Conservation (phyloP, 345 rosid genomes). For the Rubroshorea leprosula region DNA sequence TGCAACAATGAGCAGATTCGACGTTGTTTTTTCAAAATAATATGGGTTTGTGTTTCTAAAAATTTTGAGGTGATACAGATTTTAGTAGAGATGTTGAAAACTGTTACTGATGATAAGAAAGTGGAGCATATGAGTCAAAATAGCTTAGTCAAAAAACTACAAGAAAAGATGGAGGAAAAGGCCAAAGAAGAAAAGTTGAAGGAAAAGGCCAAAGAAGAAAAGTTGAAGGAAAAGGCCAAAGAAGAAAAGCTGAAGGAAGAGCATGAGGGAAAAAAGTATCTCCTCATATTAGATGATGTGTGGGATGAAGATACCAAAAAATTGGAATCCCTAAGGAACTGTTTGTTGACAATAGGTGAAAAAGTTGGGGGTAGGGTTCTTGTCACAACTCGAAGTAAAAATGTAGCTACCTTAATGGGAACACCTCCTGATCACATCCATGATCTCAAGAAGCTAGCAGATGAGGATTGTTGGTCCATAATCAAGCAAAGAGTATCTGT, state of each 20-base stretch:
- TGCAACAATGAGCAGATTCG: background rate
- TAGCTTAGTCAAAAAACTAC: background rate
- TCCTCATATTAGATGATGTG: background rate
- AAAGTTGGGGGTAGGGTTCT: background rate
- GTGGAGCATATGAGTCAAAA: no score
- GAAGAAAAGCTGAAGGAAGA: no score
- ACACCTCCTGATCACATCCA: background rate
- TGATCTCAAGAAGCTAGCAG: background rate
- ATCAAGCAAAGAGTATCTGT: background rate
- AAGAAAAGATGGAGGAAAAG: background rate
- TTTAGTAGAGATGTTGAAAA: background rate
- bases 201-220: no score
- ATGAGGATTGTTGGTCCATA: background rate
- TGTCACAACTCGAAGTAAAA: background rate
- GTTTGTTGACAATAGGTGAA: background rate
- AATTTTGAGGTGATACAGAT: background rate
- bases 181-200: no score
- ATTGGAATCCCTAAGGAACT: background rate
- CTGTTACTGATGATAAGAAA: no score
- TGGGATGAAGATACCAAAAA: background rate
- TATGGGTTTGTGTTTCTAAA: background rate
- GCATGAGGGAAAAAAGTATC: background rate
- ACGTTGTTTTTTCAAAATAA: background rate
- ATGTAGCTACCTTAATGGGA: background rate
- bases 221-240: no score